These are phyloP conservation scores for Echinosophora koreensis DNA, from an alignment of 306 rosid species.

Conservation along the genomic window DNA sequence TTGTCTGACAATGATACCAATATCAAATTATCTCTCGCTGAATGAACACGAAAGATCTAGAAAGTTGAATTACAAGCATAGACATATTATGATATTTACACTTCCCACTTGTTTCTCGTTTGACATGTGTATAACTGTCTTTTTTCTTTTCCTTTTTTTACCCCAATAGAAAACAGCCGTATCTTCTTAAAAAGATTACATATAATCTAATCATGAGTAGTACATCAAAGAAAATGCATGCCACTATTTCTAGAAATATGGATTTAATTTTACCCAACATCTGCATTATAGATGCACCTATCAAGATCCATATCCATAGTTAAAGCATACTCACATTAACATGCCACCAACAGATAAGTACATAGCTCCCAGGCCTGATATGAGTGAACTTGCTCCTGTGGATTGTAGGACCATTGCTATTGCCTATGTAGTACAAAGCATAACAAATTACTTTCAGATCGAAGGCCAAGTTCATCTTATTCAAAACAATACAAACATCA, in stretches of 20 bases:
- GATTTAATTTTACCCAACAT: slow-evolving; percentile 20
- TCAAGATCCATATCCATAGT: slow-evolving; percentile 34
- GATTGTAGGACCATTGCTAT: slow-evolving; percentile 82
- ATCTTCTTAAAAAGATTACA: slow-evolving; percentile 1
- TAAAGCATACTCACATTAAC: slow-evolving; percentile 76
- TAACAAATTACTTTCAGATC: slow-evolving; percentile 21
- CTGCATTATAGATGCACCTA: slow-evolving; percentile 37
- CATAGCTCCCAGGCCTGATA: slow-evolving; percentile 60
- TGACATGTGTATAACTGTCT: not conserved
- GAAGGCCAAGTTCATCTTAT: slow-evolving; percentile 14
- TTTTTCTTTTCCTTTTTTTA: not conserved
- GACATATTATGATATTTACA: not conserved
- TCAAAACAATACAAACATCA: slow-evolving; percentile 24
- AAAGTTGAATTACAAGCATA: slow-evolving; percentile 27
- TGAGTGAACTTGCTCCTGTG: slow-evolving; percentile 68
- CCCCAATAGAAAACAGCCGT: not conserved
- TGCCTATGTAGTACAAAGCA: slow-evolving; percentile 57
- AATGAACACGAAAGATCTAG: not conserved
- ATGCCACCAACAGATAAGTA: slow-evolving; percentile 94
- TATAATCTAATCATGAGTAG: slow-evolving; percentile 18
- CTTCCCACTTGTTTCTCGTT: slow-evolving; percentile 1
- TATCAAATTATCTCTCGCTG: slow-evolving; percentile 1
- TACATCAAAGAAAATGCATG: slow-evolving; percentile 6
- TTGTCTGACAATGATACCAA: slow-evolving; percentile 3
- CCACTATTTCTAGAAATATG: slow-evolving; percentile 15